Conservation (phyloP, 257 asterid species). For the Fraxinus excelsior region DNA sequence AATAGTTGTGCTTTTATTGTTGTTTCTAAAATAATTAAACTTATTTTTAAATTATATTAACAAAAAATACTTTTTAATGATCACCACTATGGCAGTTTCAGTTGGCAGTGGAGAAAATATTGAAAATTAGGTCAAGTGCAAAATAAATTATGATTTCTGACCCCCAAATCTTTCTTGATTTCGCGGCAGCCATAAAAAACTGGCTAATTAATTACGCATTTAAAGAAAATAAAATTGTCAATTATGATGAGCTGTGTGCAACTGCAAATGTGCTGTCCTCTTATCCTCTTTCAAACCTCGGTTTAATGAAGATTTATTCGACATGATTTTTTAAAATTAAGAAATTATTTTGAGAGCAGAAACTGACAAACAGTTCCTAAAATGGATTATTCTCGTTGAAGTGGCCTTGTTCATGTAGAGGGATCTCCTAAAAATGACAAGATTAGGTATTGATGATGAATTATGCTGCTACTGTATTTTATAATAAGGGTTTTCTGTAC, state of each 20-base stretch:
- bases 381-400: too few species aligned
- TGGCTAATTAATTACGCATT: too few species aligned
- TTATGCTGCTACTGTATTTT: background rate
- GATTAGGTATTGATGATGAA: background rate
- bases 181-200: too few species aligned
- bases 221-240: background rate
- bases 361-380: background rate
- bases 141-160: conserved; percentile 24
- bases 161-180: conserved; percentile 1
- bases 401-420: too few species aligned
- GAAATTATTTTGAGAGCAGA: background rate
- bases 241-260: background rate
- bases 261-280: background rate
- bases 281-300: background rate
- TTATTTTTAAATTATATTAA: too few species aligned
- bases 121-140: background rate
- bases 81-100: background rate
- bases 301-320: too few species aligned
- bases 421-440: background rate
- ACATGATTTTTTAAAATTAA: too few species aligned
- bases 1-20: too few species aligned
- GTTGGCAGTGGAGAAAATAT: conserved; percentile 31
- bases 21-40: too few species aligned
- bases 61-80: background rate
- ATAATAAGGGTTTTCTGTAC: too few species aligned